Percentiles rank a stretch among this genome's conserved stretches.
These are phyloP conservation scores for Galerina sulciceps DNA, from an alignment of 768 basidiomycete genomes.

Conservation along the genomic window DNA sequence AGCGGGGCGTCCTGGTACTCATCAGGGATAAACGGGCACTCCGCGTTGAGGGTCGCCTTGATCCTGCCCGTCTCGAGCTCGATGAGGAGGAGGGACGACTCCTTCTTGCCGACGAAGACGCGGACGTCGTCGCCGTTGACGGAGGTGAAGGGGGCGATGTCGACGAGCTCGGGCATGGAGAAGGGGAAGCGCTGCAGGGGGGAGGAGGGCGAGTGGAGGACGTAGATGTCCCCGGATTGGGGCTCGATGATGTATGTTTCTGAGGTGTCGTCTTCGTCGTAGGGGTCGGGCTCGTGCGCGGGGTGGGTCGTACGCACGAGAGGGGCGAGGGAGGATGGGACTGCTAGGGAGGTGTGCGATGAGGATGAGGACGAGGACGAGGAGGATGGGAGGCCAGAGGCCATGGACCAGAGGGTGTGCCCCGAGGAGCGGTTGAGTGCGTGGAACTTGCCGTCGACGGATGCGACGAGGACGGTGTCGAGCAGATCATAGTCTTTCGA, in stretches of 20 bases:
- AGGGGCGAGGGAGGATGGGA: slow-evolving; percentile 65
- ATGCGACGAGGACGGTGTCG: slow-evolving; percentile 87
- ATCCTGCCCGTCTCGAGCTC: slow-evolving; percentile 76
- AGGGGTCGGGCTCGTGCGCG: slow-evolving; percentile 55
- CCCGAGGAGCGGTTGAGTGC: slow-evolving; percentile 90
- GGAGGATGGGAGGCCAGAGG: slow-evolving; percentile 49
- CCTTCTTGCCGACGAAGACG: slow-evolving; percentile 89
- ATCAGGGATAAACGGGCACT: slow-evolving; percentile 70
- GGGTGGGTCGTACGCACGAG: slow-evolving; percentile 76
- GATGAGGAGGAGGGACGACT: slow-evolving; percentile 78
- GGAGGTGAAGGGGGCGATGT: slow-evolving; percentile 84
- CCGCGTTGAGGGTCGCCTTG: slow-evolving; percentile 74
- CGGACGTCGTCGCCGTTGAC: slow-evolving; percentile 63
- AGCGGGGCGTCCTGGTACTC: slow-evolving; percentile 58
- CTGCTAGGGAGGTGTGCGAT: slow-evolving; percentile 36
- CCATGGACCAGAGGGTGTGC: slow-evolving; percentile 86
- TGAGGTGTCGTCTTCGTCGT: slow-evolving; percentile 32
- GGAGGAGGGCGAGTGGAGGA: slow-evolving; percentile 69
- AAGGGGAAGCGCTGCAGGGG: slow-evolving; percentile 88
- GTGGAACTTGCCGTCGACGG: slow-evolving; percentile 94
- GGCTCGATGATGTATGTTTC: slow-evolving; percentile 95
- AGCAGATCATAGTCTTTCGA: slow-evolving; percentile 63
- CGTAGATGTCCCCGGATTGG: slow-evolving; percentile 91
- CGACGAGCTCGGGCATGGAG: slow-evolving; percentile 91
- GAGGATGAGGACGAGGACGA: too few species aligned